Percentiles rank a stretch among this genome's conserved stretches.
phyloP scores from a whole-genome alignment of 768 basidiomycete species.

The Plicaturopsis crispa region DNA sequence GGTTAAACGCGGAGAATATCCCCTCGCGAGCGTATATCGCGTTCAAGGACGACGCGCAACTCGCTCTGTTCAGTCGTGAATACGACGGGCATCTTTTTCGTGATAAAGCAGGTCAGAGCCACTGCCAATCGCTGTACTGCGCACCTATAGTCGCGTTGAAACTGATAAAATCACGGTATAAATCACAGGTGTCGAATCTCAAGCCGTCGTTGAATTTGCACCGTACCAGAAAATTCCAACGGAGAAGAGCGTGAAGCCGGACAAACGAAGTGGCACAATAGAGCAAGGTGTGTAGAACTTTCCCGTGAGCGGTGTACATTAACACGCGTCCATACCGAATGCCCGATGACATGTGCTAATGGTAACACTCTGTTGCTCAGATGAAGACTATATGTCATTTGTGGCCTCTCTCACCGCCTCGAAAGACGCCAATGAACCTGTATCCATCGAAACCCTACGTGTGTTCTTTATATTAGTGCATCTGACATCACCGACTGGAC shows the following conservation, averaged over 20 bases:
- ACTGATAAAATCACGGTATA: too few relatives aligned
- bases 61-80: slow-evolving; percentile 69
- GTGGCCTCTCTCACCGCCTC: slow-evolving; percentile 58
- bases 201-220: slow-evolving; percentile 90
- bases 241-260: slow-evolving; percentile 65
- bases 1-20: slow-evolving; percentile 77
- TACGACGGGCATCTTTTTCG: slow-evolving; percentile 91
- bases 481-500: slow-evolving; percentile 1
- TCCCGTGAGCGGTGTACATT: too few relatives aligned
- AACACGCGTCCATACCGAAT: too few relatives aligned
- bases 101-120: slow-evolving; percentile 76
- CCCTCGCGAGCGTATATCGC: slow-evolving; percentile 88
- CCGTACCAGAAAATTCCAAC: slow-evolving; percentile 83
- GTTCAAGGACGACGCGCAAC: slow-evolving; percentile 68
- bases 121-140: background rate
- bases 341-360: too few relatives aligned
- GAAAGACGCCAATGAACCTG: slow-evolving; percentile 41
- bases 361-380: slow-evolving; percentile 28
- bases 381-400: slow-evolving; percentile 82
- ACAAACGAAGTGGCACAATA: slow-evolving; percentile 80
- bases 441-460: slow-evolving; percentile 62
- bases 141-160: background rate
- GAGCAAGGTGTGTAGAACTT: slow-evolving; percentile 68
- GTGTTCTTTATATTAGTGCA: slow-evolving; percentile 13
- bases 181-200: slow-evolving; percentile 75